Conservation (phyloP, 1,284 basidiomycete species). For the Ganoderma meredithae region DNA sequence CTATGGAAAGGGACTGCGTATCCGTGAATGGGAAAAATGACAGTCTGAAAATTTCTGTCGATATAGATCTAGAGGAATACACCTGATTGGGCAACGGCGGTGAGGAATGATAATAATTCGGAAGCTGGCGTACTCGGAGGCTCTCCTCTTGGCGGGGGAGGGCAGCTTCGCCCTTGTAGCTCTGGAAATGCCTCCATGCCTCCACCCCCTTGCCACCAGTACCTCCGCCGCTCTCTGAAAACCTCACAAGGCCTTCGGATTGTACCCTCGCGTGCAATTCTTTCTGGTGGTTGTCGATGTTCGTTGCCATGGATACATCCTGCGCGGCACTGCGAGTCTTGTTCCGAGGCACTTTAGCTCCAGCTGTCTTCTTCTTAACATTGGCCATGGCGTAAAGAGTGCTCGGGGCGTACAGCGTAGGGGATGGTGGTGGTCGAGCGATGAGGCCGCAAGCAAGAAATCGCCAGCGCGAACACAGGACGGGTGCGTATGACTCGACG, state of each 20-base stretch:
- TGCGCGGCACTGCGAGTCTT: conserved; percentile 84
- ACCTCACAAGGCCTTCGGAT: conserved; percentile 84
- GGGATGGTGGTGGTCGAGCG: conserved; percentile 25
- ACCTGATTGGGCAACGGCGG: not conserved
- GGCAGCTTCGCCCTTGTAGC: conserved; percentile 94
- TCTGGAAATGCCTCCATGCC: conserved; percentile 95
- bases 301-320: conserved; percentile 73
- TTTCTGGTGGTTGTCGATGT: conserved; percentile 88
- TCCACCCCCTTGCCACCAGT: conserved; percentile 86
- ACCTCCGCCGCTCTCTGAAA: conserved; percentile 77
- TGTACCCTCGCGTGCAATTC: conserved; percentile 87
- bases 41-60: conserved; percentile 89
- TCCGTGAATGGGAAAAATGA: conserved; percentile 93
- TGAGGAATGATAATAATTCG: not conserved
- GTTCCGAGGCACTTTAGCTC: conserved; percentile 84
- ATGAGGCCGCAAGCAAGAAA: conserved; percentile 18
- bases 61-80: conserved; percentile 75
- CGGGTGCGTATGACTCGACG: no score
- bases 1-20: conserved; percentile 98
- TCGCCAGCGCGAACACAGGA: no score
- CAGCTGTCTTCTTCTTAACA: conserved; percentile 74
- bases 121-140: conserved; percentile 63
- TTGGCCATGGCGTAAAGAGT: conserved; percentile 42
- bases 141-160: conserved; percentile 84
- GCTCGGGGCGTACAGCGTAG: conserved; percentile 17